Evolutionary conservation across 2,329 filamentous ascomycete species (phyloP).

Genomic region (Stylonectria norvegica): DNA sequence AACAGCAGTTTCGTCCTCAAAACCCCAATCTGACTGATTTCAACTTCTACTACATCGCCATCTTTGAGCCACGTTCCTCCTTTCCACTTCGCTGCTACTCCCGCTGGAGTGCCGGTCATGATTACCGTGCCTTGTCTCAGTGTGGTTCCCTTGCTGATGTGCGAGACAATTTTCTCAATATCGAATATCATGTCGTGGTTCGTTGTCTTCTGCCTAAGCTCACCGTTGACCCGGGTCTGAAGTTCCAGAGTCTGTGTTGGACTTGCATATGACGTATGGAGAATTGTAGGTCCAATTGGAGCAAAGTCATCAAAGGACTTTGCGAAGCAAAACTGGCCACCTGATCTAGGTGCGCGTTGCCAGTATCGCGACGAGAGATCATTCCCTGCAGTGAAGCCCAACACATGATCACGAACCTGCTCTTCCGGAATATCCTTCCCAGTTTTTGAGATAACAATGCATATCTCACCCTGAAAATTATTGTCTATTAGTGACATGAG

Average conservation of each 20-base stretch:
- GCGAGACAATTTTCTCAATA: background rate
- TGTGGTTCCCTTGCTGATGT: background rate
- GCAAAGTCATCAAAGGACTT: background rate
- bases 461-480: background rate
- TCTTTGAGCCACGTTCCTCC: background rate
- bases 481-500: background rate
- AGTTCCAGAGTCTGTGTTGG: background rate
- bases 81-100: background rate
- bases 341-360: background rate
- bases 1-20: background rate
- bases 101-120: background rate
- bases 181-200: background rate
- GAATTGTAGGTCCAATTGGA: background rate
- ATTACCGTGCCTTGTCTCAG: background rate
- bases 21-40: background rate
- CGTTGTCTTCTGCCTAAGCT: background rate
- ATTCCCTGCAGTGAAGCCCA: background rate
- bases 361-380: background rate
- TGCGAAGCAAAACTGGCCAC: background rate
- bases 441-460: background rate
- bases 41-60: background rate
- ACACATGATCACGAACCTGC: background rate
- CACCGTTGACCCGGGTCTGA: background rate
- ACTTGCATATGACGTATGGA: background rate
- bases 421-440: background rate